These are phyloP conservation scores for Arthrobotrys sinensis DNA, from an alignment of 2,329 filamentous ascomycete species.

Conservation along the genomic window DNA sequence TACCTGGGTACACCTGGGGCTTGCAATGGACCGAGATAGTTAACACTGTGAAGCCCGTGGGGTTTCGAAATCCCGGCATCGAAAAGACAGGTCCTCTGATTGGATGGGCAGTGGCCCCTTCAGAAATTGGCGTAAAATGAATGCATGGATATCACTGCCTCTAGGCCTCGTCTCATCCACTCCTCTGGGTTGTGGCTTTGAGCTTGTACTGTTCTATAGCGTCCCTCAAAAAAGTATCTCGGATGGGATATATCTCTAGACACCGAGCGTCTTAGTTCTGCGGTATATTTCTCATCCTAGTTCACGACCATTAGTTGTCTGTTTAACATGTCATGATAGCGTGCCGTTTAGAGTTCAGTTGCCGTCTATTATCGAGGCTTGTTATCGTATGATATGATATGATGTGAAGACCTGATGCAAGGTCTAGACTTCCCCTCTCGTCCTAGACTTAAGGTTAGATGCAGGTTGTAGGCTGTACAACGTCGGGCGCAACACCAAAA, in stretches of 20 bases:
- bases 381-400: slow-evolving; percentile 31
- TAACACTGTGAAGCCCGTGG: slow-evolving; percentile 12
- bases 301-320: slow-evolving; percentile 10
- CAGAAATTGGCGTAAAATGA: slow-evolving; percentile 19
- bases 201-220: neutral
- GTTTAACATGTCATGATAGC: slow-evolving; percentile 42
- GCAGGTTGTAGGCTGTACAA: slow-evolving; percentile 11
- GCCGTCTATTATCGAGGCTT: slow-evolving; percentile 9
- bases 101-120: slow-evolving; percentile 15
- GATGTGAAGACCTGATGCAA: slow-evolving; percentile 4
- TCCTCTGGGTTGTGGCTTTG: slow-evolving; percentile 5
- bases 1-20: neutral
- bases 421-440: slow-evolving; percentile 23
- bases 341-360: slow-evolving; percentile 4
- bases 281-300: slow-evolving; percentile 27
- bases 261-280: slow-evolving; percentile 4
- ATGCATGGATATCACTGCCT: slow-evolving; percentile 15
- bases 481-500: slow-evolving; percentile 24
- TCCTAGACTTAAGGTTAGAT: slow-evolving; percentile 24
- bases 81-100: neutral
- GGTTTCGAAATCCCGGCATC: neutral
- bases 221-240: slow-evolving; percentile 19
- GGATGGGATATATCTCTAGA: slow-evolving; percentile 35
- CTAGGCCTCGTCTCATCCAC: slow-evolving; percentile 11
- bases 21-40: slow-evolving; percentile 5